A percentile compares a stretch with the other conserved stretches of the same genome.
These are phyloP conservation scores for Aspergillus pseudonomiae DNA, from an alignment of 2,329 filamentous ascomycete genomes.

Conservation along the genomic window DNA sequence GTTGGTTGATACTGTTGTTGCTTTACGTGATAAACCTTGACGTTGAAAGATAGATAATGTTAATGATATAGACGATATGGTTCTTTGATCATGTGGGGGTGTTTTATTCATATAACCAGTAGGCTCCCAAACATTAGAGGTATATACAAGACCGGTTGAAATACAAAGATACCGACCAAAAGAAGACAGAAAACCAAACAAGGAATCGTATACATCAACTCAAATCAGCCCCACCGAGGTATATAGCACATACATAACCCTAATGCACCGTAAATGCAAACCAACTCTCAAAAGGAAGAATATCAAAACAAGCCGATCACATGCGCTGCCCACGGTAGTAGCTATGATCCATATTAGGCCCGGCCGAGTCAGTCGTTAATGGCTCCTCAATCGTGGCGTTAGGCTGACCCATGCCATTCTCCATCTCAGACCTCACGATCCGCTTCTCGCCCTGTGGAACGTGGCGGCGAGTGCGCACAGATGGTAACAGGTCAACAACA, in stretches of 20 bases:
- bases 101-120: not conserved
- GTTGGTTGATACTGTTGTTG: not conserved
- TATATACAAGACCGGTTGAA: not conserved
- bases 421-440: constrained; percentile 27
- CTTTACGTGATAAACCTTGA: not conserved
- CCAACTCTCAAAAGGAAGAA: not conserved
- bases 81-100: not conserved
- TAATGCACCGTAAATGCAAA: constrained; percentile 2
- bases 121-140: not conserved
- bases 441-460: constrained; percentile 47
- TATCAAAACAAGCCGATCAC: constrained; percentile 11
- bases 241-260: constrained; percentile 10
- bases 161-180: no score
- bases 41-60: constrained; percentile 9
- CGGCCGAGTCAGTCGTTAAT: constrained; percentile 41
- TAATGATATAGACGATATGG: constrained; percentile 10
- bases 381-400: constrained; percentile 38
- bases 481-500: constrained; percentile 82
- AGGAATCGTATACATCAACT: not conserved
- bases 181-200: not conserved
- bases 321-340: constrained; percentile 35
- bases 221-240: not conserved
- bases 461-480: constrained; percentile 62
- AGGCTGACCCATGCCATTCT: constrained; percentile 15
- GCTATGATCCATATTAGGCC: constrained; percentile 29